phyloP scores from a whole-genome alignment of 2,329 filamentous ascomycete genomes.

The Tricladium varicosporioides region DNA sequence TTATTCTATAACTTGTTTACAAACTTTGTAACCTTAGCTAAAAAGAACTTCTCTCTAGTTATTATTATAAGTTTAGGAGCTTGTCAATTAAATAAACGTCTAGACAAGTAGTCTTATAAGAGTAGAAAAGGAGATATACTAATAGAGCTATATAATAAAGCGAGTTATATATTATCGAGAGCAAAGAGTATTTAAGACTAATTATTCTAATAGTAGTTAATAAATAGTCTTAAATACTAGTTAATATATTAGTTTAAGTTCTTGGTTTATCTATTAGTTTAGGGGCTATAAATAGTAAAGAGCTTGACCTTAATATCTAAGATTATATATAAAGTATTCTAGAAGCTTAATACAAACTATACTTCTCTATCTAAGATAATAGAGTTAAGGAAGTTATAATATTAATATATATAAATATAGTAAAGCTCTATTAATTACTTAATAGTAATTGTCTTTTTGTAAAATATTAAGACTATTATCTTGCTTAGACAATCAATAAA shows the following conservation, averaged over 20 bases:
- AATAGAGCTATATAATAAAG: conserved; percentile 2
- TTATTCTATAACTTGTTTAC: neutral
- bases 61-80: neutral
- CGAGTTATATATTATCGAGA: conserved; percentile 12
- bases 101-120: neutral
- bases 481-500: no score
- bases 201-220: conserved; percentile 23
- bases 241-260: neutral
- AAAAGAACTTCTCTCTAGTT: neutral
- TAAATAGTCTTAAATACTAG: conserved; percentile 5
- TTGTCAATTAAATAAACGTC: neutral
- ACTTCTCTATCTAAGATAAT: no score
- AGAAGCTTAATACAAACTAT: no score
- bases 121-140: conserved; percentile 1
- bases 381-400: no score
- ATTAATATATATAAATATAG: no score
- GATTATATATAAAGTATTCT: no score
- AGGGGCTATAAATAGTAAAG: no score
- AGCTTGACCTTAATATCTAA: no score
- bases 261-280: no score
- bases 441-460: no score
- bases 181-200: conserved; percentile 17
- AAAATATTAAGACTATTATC: no score
- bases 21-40: neutral
- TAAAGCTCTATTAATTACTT: no score